These are phyloP conservation scores for Lentinula detonsa DNA, from an alignment of 768 basidiomycete species.

Conservation along the genomic window DNA sequence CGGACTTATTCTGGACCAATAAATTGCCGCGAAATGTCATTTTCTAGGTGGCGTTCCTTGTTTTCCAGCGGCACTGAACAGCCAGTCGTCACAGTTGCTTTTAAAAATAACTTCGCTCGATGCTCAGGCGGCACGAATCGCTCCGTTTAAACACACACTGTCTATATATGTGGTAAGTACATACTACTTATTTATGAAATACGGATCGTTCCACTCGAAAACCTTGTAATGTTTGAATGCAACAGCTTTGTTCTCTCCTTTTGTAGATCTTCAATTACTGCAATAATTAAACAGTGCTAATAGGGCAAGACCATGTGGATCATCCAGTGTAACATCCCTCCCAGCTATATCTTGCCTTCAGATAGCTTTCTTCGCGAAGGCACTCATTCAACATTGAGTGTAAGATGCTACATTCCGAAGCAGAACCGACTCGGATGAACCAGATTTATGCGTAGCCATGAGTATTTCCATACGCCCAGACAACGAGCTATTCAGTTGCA, in stretches of 20 bases:
- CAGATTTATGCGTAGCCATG: not conserved
- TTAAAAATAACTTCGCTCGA: not conserved
- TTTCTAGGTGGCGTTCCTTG: not conserved
- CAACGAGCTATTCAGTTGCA: not conserved
- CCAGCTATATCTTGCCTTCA: too few species aligned
- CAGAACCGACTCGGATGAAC: not conserved
- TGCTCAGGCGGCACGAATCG: not conserved
- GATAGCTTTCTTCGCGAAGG: too few species aligned
- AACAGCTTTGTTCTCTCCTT: not conserved
- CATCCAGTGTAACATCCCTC: too few species aligned
- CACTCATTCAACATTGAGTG: too few species aligned
- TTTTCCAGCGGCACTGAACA: not conserved
- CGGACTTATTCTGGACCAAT: slow-evolving; percentile 3
- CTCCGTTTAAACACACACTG: too few species aligned
- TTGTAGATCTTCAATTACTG: too few species aligned
- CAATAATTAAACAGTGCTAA: too few species aligned
- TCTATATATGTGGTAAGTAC: too few species aligned
- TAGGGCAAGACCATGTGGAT: too few species aligned
- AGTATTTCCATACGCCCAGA: not conserved
- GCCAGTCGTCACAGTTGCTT: not conserved
- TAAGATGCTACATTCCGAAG: not conserved
- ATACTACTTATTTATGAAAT: too few species aligned
- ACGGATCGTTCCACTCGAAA: too few species aligned
- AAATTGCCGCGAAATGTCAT: not conserved
- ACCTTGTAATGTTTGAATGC: too few species aligned